Base-by-base conservation (phyloP, 2,329 filamentous ascomycete genomes). In the Fusarium sp. region DNA sequence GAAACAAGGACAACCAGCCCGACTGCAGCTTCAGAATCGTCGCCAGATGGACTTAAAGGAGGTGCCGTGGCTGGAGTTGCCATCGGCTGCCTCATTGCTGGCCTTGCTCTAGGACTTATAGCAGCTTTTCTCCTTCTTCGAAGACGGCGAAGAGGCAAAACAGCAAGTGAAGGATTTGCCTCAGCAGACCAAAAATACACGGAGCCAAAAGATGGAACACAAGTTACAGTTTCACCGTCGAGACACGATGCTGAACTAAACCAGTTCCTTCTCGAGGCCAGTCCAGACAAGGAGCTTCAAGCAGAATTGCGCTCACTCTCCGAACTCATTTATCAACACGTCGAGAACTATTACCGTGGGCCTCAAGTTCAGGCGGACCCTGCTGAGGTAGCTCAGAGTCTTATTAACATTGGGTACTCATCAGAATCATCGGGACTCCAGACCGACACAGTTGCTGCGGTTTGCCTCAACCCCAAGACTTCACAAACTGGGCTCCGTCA, bases 261-360 rank as follows among this genome's bases (percentile, higher is more conserved):
- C n/a, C 78, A 81, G 37, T 82, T 81, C 45, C 76, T 84, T 10
- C 75, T 82, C 14, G 78, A 80, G 17, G 66, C 79, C 3, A 79
- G 73, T 1, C 77, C 82, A 1, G 82, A 84, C 60, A 73, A 77
- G n/a, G 76, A 80, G 5, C 78, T 84, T 12, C 64, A 68, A 7
- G 45, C 64, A 7, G 81, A 83, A 46, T 63, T 84, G 9, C 67
- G 75, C 7, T 75, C 80, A 2, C 60, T 84, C 5, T 75, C 76
- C 3, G 73, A 78, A 8, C 77, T 83, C 8, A 78, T 85, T 14
- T 76, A 79, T 32, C 77, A 81, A 40, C 83, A 85, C 64, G 80
- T 83, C 41, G 78, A 83, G 57, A 79, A 75, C 55, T 71, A 83
- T 53, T 85, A 84, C 53, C 81, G 82, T 57, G 48, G 69, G 1